phyloP scores from a whole-genome alignment of 208 protist genomes.

The Acanthamoeba lenticulata region DNA sequence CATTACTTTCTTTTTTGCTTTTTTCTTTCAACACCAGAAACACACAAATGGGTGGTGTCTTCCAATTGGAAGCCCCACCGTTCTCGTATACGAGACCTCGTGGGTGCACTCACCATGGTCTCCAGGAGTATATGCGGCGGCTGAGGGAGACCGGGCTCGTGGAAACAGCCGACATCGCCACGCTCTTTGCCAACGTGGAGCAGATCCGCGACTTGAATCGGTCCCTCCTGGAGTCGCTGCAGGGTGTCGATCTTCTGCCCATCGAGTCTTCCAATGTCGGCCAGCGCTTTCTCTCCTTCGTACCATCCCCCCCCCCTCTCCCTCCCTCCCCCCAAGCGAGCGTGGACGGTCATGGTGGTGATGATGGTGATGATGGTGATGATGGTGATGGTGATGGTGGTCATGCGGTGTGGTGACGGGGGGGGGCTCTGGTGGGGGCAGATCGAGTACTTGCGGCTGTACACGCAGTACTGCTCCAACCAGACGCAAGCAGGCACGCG shows the following conservation, averaged over 20 bases:
- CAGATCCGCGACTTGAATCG: background rate
- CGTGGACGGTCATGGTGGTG: no score
- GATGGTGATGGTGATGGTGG: background rate
- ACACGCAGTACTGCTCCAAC: slow-evolving; percentile 53
- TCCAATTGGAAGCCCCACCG: no score
- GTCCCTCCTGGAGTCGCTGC: background rate
- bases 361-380: background rate
- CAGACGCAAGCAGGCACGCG: background rate
- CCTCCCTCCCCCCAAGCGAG: no score
- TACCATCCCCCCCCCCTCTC: background rate
- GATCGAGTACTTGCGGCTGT: slow-evolving; percentile 44
- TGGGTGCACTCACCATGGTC: no score
- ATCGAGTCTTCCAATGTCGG: background rate
- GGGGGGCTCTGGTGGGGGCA: background rate
- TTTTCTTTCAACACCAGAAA: no score
- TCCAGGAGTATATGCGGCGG: background rate
- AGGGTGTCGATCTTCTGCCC: background rate
- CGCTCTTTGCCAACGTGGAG: slow-evolving; percentile 5
- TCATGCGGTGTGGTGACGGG: background rate
- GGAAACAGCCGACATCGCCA: background rate
- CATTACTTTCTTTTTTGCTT: slow-evolving; percentile 29
- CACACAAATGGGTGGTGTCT: no score
- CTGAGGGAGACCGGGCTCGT: background rate
- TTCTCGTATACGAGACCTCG: background rate
- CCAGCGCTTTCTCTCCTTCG: slow-evolving; percentile 7